These are phyloP conservation scores for Hanseniaspora hatyaiensis DNA, from an alignment of 805 yeast genomes.

Conservation along the genomic window DNA sequence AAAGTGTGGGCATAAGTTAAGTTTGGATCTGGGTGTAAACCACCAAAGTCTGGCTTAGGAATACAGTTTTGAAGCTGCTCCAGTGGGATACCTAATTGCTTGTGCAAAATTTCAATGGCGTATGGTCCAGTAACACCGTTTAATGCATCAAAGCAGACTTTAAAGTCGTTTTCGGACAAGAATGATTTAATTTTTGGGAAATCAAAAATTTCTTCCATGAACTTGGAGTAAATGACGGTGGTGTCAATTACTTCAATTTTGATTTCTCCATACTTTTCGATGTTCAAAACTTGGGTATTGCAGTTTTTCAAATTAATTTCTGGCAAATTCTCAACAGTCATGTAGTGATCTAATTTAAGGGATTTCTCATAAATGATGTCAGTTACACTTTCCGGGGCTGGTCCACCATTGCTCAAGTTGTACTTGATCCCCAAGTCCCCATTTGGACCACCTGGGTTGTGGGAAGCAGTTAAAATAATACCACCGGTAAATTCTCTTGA, in stretches of 20 bases:
- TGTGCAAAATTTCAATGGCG: slow-evolving; percentile 70
- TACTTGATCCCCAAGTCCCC: slow-evolving; percentile 93
- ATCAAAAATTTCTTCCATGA: slow-evolving; percentile 79
- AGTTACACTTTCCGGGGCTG: slow-evolving; percentile 93
- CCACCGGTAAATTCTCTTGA: slow-evolving; percentile 73
- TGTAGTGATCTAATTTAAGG: slow-evolving; percentile 46
- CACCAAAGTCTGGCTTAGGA: slow-evolving; percentile 89
- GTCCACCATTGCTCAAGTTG: slow-evolving; percentile 91
- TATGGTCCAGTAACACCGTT: slow-evolving; percentile 97
- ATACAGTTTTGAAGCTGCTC: slow-evolving; percentile 62
- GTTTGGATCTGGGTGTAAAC: slow-evolving; percentile 96
- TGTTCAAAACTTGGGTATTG: slow-evolving; percentile 32
- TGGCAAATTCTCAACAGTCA: slow-evolving; percentile 47
- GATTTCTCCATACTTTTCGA: slow-evolving; percentile 32
- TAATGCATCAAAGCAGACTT: slow-evolving; percentile 74
- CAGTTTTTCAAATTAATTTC: slow-evolving; percentile 49
- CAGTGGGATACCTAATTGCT: slow-evolving; percentile 60
- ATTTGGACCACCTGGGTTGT: slow-evolving; percentile 93
- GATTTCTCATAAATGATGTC: slow-evolving; percentile 70
- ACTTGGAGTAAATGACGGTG: slow-evolving; percentile 60
- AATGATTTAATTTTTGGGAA: slow-evolving; percentile 68
- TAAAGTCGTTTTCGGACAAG: slow-evolving; percentile 46
- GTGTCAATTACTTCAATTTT: slow-evolving; percentile 75
- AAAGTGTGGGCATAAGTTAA: slow-evolving; percentile 83
- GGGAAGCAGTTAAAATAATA: slow-evolving; percentile 89